Evolutionary conservation across 371 early-diverging fungal species (phyloP), one percentile per base, ranked within the genome.

Genomic region (Gilbertella persicaria): DNA sequence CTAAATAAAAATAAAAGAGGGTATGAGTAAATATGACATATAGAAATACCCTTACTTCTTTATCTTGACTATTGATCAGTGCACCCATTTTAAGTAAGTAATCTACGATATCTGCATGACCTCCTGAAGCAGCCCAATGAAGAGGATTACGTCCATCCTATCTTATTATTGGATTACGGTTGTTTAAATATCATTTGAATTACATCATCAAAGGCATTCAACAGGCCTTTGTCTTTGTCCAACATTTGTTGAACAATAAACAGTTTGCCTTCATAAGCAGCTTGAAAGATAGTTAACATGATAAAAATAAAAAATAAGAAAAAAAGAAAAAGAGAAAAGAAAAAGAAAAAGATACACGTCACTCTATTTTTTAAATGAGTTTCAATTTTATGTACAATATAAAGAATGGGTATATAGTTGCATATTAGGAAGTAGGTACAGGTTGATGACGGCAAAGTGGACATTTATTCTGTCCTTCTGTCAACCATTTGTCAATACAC

Each of bases 401-500:
- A 41, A 41, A 7, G 9, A 1, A 41, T 8, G 14, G 17, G 14
- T 14, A 17, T 20, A 21, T 21, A 21, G 14, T 26, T 17, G 2
- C 30, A 37, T 16, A 28, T 23, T 13, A 16, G 29, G 42, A 0
- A 6, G 50, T 20, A 24, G 60, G 61, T 13, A 65, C 46, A 9
- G 61, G 58, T n/a, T 50, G 57, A 24, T 43, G 49, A 16, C 66
- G 53, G 26, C 66, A 65, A 5, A 65, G 42, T 19, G 66, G 66
- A 54, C 66, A 65, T 16, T 54, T 39, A 50, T 65, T 65, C 42
- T 53, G 57, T 21, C 61, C 64, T 24, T 63, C 50, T 10, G 64
- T 67, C 9, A 87, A 67, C 90, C 90, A 89, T 52, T 80, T 73
- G 63, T 91, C 91, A n/a, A 93, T 80, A 67, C 93, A 93, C 10